phyloP scores from a whole-genome alignment of 2,329 filamentous ascomycete species.

The Scolecobasidium constrictum region DNA sequence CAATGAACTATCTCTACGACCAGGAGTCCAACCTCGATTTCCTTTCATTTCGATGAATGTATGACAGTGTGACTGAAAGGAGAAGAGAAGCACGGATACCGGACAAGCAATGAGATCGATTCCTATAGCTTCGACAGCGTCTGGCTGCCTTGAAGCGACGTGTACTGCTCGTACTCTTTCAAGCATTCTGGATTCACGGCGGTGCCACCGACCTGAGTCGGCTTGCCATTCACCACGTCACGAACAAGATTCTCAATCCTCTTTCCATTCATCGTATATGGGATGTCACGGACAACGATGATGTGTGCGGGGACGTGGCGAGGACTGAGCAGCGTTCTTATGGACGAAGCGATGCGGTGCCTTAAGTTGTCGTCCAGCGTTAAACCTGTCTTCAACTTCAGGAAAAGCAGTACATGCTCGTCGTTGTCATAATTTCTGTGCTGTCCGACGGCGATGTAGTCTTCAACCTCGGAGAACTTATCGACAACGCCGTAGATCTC shows the following conservation, averaged over 20 bases:
- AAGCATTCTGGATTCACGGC: background rate
- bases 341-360: background rate
- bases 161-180: no score
- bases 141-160: no score
- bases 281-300: background rate
- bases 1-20: no score
- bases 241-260: background rate
- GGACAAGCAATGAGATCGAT: no score
- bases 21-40: no score
- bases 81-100: no score
- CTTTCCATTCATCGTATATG: conserved; percentile 1
- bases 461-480: background rate
- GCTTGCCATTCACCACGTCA: background rate
- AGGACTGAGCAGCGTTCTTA: background rate
- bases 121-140: no score
- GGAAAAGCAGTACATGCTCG: conserved; percentile 1
- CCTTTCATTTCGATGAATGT: no score
- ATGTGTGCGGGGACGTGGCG: background rate
- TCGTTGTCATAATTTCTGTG: conserved; percentile 11
- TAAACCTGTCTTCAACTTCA: background rate
- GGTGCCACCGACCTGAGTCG: background rate
- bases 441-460: conserved; percentile 1
- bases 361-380: background rate
- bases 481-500: conserved; percentile 52
- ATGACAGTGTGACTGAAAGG: no score